A percentile compares a stretch with the other conserved stretches of the same genome.
phyloP scores from a whole-genome alignment of 257 asterid genomes.

The Haberlea rhodopensis region DNA sequence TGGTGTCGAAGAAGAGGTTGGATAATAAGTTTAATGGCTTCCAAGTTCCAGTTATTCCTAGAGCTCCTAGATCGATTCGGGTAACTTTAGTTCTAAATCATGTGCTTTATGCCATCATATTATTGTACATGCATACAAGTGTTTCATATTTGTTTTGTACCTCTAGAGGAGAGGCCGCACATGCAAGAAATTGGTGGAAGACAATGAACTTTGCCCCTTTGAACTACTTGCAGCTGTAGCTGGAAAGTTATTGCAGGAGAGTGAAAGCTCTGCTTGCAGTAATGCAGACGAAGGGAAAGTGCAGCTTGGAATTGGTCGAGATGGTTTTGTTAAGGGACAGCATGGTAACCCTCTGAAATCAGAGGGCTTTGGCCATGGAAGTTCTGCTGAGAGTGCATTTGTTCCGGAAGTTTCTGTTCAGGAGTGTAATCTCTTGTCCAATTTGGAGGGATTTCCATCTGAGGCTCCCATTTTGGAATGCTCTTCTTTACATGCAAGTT shows the following conservation, averaged over 20 bases:
- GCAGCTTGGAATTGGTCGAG: slow-evolving; percentile 27
- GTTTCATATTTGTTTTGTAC: slow-evolving; percentile 25
- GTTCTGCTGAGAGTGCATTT: slow-evolving; percentile 72
- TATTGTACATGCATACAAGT: slow-evolving; percentile 14
- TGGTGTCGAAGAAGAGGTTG: slow-evolving; percentile 51
- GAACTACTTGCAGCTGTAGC: too few species aligned
- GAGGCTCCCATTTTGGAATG: slow-evolving; percentile 43
- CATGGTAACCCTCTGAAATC: slow-evolving; percentile 43
- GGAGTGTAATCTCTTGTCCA: slow-evolving; percentile 41
- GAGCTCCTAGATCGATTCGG: slow-evolving; percentile 72
- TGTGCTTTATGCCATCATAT: slow-evolving; percentile 10
- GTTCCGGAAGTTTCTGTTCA: slow-evolving; percentile 41
- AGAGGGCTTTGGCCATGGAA: slow-evolving; percentile 73
- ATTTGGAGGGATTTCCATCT: slow-evolving; percentile 32
- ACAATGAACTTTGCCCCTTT: slow-evolving; percentile 71
- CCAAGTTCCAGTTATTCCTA: slow-evolving; percentile 51
- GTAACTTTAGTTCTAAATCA: slow-evolving; percentile 37
- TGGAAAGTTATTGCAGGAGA: too few species aligned
- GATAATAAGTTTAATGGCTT: slow-evolving; percentile 43
- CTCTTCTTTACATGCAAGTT: slow-evolving; percentile 36
- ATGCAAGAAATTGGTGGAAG: slow-evolving; percentile 44
- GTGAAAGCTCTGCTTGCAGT: slow-evolving; percentile 87
- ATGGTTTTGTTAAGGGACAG: slow-evolving; percentile 34
- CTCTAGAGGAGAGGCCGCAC: slow-evolving; percentile 62
- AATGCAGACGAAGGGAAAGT: slow-evolving; percentile 53